phyloP scores from a whole-genome alignment of 2,329 filamentous ascomycete species.

The Nemania sp. region DNA sequence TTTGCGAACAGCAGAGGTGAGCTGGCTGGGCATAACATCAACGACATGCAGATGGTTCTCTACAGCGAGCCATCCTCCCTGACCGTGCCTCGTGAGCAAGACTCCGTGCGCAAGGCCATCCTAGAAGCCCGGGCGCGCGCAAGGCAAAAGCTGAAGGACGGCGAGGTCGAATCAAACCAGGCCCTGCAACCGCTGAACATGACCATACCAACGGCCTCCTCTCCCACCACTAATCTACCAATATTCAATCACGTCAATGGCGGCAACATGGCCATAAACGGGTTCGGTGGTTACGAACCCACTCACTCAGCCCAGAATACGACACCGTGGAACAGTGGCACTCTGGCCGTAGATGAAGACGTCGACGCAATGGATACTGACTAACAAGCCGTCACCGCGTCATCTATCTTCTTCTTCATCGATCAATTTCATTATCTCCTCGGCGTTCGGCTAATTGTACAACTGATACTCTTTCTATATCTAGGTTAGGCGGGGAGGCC shows the following conservation, averaged over 20 bases:
- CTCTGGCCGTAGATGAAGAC: conserved; percentile 46
- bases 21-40: conserved; percentile 49
- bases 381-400: conserved; percentile 9
- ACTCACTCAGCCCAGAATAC: background rate
- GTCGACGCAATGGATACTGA: conserved; percentile 72
- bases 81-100: conserved; percentile 72
- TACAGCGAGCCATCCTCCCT: conserved; percentile 70
- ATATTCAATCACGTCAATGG: background rate
- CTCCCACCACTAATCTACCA: background rate
- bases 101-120: conserved; percentile 81
- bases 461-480: conserved; percentile 3
- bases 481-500: conserved; percentile 14
- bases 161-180: conserved; percentile 32
- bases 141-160: conserved; percentile 59
- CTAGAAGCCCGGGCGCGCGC: conserved; percentile 75
- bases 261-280: background rate
- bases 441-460: conserved; percentile 22
- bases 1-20: conserved; percentile 61
- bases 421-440: background rate
- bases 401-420: background rate
- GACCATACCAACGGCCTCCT: background rate
- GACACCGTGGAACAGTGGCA: conserved; percentile 4
- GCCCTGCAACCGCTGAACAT: background rate
- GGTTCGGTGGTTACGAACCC: background rate
- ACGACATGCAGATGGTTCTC: conserved; percentile 73